A percentile compares a stretch with the other conserved stretches of the same genome.
Conservation (phyloP, 768 basidiomycete species). For the Melanogaster broomeanus region DNA sequence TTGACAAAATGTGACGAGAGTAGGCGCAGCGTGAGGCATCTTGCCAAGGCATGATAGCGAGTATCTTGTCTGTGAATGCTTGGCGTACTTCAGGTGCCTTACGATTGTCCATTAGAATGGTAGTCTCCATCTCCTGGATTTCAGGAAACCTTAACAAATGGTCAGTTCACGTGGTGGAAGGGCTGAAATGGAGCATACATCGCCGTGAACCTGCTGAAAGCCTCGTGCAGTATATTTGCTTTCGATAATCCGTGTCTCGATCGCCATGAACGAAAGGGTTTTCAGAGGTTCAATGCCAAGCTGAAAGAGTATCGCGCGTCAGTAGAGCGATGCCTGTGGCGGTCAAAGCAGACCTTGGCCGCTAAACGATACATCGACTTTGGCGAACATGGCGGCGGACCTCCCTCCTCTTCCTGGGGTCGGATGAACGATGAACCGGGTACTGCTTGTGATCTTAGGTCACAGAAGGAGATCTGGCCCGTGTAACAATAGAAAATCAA, state of each 20-base stretch:
- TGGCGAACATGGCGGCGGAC: too few relatives aligned
- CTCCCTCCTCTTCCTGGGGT: neutral
- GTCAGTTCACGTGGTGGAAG: neutral
- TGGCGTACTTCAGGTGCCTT: neutral
- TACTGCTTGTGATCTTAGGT: neutral
- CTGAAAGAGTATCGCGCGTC: too few relatives aligned
- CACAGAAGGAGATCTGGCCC: slow-evolving; percentile 2
- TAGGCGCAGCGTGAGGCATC: slow-evolving; percentile 2
- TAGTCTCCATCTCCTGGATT: slow-evolving; percentile 3
- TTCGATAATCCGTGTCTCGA: neutral
- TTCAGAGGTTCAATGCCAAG: too few relatives aligned
- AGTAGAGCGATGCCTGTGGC: too few relatives aligned
- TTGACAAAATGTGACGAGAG: slow-evolving; percentile 1
- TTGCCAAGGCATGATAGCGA: neutral
- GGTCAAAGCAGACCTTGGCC: too few relatives aligned
- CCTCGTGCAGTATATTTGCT: slow-evolving; percentile 8
- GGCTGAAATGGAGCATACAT: neutral
- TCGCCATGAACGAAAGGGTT: slow-evolving; percentile 3
- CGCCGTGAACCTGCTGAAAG: slow-evolving; percentile 10
- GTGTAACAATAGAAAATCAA: slow-evolving; percentile 9
- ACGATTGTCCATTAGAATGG: neutral
- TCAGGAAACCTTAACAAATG: slow-evolving; percentile 1
- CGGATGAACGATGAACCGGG: neutral
- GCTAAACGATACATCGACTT: too few relatives aligned
- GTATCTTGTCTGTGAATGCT: slow-evolving; percentile 5